Evolutionary conservation across 495 filamentous ascomycete species (phyloP), one percentile per base, ranked within the genome.

Genomic region (Choiromyces venosus): DNA sequence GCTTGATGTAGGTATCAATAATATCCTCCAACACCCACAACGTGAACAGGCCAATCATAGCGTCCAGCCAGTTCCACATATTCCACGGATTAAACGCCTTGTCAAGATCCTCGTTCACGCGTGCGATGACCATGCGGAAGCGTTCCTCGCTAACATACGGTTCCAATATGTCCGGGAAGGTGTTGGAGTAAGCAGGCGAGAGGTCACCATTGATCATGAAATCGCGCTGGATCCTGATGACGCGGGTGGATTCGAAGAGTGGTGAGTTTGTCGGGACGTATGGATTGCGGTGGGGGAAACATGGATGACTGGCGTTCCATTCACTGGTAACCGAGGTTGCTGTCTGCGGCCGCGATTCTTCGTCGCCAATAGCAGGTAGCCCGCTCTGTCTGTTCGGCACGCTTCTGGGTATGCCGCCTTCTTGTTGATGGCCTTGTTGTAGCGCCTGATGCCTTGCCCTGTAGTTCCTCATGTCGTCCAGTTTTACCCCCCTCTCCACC

Each of bases 11-110:
- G 10, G 91, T 89, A 2, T 90, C 85, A 1, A 93, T 93, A 36
- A 95, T 65, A 80, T 98, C 95, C 68, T 99, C 95, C 91, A 92
- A 97, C 19, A 97, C 70, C 93, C 93, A 99, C 25, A 93, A 89
- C 4, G 95, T 97, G 37, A 91, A 81, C 61, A 97, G 80, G 0
- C 93, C 93, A 74, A 96, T 72, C 8, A 91, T 81, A 5, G 87
- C 88, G 80, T 97, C 94, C 4, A 96, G 65, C 80, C 91, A 89
- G 73, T 93, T 94, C 65, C 90, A 85, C 65, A 84, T 74, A 64
- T 84, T 86, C 82, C 87, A 93, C 29, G 94, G 94, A 73, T 89
- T 88, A 80, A 94, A 96, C 0, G 89, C 90, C 56, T 85, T 85
- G 37, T 90, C 81, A 21, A 97, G 83, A 75, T 90, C 87, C 14